Percentiles rank a stretch among this genome's conserved stretches.
These are phyloP conservation scores for Phytophthora tubulina DNA, from an alignment of 352 stramenopile species.

Conservation along the genomic window DNA sequence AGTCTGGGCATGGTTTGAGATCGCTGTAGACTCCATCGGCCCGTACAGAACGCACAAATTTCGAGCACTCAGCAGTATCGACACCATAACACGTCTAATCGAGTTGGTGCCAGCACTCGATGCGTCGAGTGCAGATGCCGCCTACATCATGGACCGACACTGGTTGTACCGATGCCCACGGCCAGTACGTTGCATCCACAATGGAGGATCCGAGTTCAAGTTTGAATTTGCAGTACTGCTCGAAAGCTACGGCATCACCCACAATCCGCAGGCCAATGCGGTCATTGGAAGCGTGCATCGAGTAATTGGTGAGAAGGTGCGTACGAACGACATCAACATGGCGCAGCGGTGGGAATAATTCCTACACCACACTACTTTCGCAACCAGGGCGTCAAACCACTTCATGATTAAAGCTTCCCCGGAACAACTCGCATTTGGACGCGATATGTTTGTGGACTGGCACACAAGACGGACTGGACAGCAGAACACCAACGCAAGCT, in stretches of 20 bases:
- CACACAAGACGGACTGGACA: constrained; percentile 6
- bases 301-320: constrained; percentile 12
- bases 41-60: constrained; percentile 6
- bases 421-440: not conserved
- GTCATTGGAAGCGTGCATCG: constrained; percentile 6
- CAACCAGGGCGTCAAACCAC: not conserved
- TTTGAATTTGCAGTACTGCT: not conserved
- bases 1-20: constrained; percentile 9
- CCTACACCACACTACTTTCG: constrained; percentile 11
- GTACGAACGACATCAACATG: not conserved
- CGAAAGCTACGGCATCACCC: not conserved
- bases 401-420: constrained; percentile 1
- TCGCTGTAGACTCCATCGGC: constrained; percentile 2
- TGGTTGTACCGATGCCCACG: constrained; percentile 4
- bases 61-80: not conserved
- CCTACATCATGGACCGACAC: not conserved
- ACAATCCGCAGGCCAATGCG: constrained; percentile 8
- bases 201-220: constrained; percentile 6
- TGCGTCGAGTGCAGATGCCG: constrained; percentile 5
- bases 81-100: not conserved
- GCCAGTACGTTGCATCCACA: not conserved
- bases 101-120: not conserved
- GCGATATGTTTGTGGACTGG: constrained; percentile 5
- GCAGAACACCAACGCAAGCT: not conserved
- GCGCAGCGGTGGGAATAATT: not conserved